phyloP scores from a whole-genome alignment of 1,284 basidiomycete species.

The Austropuccinia psidii region DNA sequence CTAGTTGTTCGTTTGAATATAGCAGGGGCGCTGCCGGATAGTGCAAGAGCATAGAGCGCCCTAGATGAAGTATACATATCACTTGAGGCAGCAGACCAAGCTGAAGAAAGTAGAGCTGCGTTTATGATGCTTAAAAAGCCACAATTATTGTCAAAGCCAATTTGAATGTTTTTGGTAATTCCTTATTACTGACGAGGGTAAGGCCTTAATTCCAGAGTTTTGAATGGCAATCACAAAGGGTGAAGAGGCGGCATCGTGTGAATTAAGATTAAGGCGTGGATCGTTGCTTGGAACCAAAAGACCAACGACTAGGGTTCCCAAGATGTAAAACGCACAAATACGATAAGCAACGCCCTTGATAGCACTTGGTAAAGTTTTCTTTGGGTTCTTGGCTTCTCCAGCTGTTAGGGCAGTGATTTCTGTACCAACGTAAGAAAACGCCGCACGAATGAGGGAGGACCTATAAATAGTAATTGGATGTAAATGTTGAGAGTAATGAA shows the following conservation, averaged over 20 bases:
- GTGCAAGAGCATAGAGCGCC: constrained; percentile 64
- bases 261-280: constrained; percentile 54
- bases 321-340: constrained; percentile 52
- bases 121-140: constrained; percentile 57
- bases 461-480: constrained; percentile 37
- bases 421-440: constrained; percentile 47
- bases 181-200: constrained; percentile 20
- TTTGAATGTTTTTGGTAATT: background rate
- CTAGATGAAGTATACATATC: constrained; percentile 67
- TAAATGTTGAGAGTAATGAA: background rate
- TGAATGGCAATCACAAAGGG: constrained; percentile 68
- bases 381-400: constrained; percentile 49
- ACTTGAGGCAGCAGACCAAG: constrained; percentile 76
- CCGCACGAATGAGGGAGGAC: constrained; percentile 45
- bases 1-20: constrained; percentile 63
- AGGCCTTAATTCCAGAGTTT: constrained; percentile 13
- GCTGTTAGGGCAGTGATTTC: constrained; percentile 48
- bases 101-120: constrained; percentile 72
- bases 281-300: constrained; percentile 66
- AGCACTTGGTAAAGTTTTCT: constrained; percentile 43
- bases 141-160: background rate
- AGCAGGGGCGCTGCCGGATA: constrained; percentile 65
- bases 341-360: constrained; percentile 60
- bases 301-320: constrained; percentile 60
- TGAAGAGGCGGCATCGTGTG: constrained; percentile 61